Evolutionary conservation across 768 basidiomycete species (phyloP), one percentile per base, ranked within the genome.

Genomic region (Cantharellus cinnabarinus): DNA sequence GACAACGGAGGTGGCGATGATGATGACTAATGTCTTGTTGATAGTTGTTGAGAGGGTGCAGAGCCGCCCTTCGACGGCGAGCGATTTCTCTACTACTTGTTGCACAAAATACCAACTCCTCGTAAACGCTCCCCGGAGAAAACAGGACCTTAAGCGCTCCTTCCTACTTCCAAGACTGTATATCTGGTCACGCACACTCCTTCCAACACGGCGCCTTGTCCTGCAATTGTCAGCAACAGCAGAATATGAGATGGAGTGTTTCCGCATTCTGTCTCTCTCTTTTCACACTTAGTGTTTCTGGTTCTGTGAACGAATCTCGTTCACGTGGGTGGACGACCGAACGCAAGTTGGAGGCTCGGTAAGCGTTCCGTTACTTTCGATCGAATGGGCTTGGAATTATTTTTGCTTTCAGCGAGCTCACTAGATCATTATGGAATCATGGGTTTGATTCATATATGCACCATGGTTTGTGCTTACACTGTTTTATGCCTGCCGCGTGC

Each of bases 391-490:
- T 14, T 40, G 29, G 60, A 60, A 44, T 4, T 29, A 38, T 59
- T 10, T 51, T 41, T 3, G 14, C 38, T 20, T 51, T 51, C 3
- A 41, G 88, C 51, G 77, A 88, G 64, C 75, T 75, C 65, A 81
- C 80, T 4, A 79, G 83, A 50, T 79, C 83, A 58, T 71, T 94
- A 3, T 95, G 88, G 84, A 83, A 87, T 66, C 90, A 94, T 73
- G 91, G 90, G 0, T 95, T 82, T 66, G 70, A 87, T 65, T 81
- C 79, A 65, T 95, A 95, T 69, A 93, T 94, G 90, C 75, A 71
- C 53, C 78, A 77, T 67, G 91, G 87, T 88, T 63, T 64, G 71
- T 68, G 4, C 41, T 42, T 40, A 35, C 35, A 41, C 44, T 35
- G 55, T 42, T 44, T 39, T 56, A 37, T 34, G 57, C 50, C 37